phyloP scores from a whole-genome alignment of 306 rosid species.

The Pueraria montana region DNA sequence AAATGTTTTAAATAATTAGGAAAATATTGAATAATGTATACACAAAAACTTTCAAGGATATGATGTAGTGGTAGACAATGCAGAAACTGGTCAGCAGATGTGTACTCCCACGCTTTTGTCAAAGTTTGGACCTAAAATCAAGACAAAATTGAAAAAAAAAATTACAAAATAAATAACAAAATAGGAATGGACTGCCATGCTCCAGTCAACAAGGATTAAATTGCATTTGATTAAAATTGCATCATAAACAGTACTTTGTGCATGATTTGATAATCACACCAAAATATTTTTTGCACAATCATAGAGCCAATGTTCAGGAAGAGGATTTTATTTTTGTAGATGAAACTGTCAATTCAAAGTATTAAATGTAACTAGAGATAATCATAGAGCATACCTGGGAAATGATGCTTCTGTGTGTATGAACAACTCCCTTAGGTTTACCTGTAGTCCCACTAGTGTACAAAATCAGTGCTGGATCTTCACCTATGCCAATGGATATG shows the following conservation, averaged over 20 bases:
- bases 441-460: slow-evolving; percentile 99
- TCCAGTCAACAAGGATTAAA: slow-evolving; percentile 1
- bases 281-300: slow-evolving; percentile 36
- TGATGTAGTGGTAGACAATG: slow-evolving; percentile 94
- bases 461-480: slow-evolving; percentile 87
- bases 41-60: slow-evolving; percentile 67
- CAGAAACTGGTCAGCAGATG: slow-evolving; percentile 81
- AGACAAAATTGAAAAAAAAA: slow-evolving; percentile 29
- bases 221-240: slow-evolving; percentile 24
- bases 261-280: slow-evolving; percentile 14
- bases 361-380: slow-evolving; percentile 36
- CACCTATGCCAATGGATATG: slow-evolving; percentile 66
- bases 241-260: slow-evolving; percentile 1
- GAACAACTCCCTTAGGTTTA: slow-evolving; percentile 98
- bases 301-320: slow-evolving; percentile 15
- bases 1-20: slow-evolving; percentile 31
- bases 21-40: slow-evolving; percentile 34
- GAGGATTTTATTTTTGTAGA: slow-evolving; percentile 30
- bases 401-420: slow-evolving; percentile 84
- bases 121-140: slow-evolving; percentile 87
- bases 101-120: slow-evolving; percentile 89
- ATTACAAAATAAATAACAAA: slow-evolving; percentile 24
- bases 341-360: slow-evolving; percentile 24
- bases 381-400: slow-evolving; percentile 71
- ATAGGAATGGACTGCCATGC: slow-evolving; percentile 8